phyloP scores from a whole-genome alignment of 352 stramenopile genomes.

The Pythium phragmiticola region DNA sequence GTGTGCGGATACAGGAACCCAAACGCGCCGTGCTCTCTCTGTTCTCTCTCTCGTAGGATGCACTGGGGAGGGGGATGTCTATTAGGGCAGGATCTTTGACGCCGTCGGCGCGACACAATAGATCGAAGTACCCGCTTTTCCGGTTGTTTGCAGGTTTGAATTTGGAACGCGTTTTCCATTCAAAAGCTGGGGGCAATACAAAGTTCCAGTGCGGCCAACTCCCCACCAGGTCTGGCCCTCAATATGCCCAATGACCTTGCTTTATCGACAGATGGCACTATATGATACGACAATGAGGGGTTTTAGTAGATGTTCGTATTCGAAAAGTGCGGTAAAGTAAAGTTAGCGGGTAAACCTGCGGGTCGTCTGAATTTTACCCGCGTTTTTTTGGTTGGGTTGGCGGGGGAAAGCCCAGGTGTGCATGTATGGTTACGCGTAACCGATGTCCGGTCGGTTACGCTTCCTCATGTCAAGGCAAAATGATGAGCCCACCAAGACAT shows the following conservation, averaged over 20 bases:
- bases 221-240: constrained; percentile 9
- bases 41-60: too few species aligned
- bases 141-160: constrained; percentile 47
- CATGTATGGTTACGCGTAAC: neutral
- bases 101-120: neutral
- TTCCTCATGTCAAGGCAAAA: neutral
- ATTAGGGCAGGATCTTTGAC: neutral
- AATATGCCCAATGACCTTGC: neutral
- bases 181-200: constrained; percentile 31
- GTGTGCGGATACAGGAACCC: neutral
- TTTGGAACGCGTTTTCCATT: constrained; percentile 36
- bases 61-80: neutral
- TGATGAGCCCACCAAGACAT: neutral
- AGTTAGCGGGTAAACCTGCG: constrained; percentile 41
- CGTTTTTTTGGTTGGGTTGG: constrained; percentile 32
- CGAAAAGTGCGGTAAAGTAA: constrained; percentile 7
- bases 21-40: neutral
- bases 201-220: constrained; percentile 30
- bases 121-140: constrained; percentile 8
- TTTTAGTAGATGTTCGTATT: neutral
- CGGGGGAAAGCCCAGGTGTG: neutral
- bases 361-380: constrained; percentile 41
- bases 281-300: too few species aligned
- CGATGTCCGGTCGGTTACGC: neutral
- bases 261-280: constrained; percentile 17